Evolutionary conservation across 2,329 filamentous ascomycete species (phyloP), one percentile per base, ranked within the genome.

Genomic region (Scortechinia acanthostroma): DNA sequence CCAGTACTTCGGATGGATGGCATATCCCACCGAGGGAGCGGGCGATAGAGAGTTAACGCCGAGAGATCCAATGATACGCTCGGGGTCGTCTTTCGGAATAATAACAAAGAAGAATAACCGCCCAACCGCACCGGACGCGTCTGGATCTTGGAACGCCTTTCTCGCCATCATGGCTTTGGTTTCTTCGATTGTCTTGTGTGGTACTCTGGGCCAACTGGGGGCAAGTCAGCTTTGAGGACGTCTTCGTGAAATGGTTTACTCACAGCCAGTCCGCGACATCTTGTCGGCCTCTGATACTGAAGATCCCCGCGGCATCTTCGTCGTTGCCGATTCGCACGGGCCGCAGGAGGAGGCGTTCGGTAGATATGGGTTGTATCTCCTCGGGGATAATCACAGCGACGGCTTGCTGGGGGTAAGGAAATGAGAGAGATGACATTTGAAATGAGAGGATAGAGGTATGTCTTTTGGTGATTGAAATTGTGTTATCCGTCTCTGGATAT

Each of bases 1-100:
- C 55, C 55, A 58, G 20, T 45, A 52, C 15, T 51, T 51, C 1
- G 55, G 55, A 33, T 57, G 55, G 4, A 56, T 46, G 17, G 49
- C 46, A 22, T 55, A 57, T 35, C 55, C 55, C 19, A 57, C 30
- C 1, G 53, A 53, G 2, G 50, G 50, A 1, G 48, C 44, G 3
- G 49, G 53, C 4, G 30, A 19, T 16, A 51, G 48, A 3, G 48
- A 19, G 45, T 55, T 56, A 4, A 57, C 45, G 3, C 52, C 50
- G 13, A 53, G 47, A 2, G 25, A 33, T 2, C 54, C 54, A 3
- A 54, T 49, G 16, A 30, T n/a, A 10, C n/a, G 10, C 25, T 30
- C n/a, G 10, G 25, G 25, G n/a, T 30, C 25, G n/a, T 30, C 10
- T n/a, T 30, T 30, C n/a, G 10, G 10, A 30, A 30, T 30, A 10